Base-by-base conservation (phyloP, 768 basidiomycete genomes). In the Rhizopogon vinicolor region DNA sequence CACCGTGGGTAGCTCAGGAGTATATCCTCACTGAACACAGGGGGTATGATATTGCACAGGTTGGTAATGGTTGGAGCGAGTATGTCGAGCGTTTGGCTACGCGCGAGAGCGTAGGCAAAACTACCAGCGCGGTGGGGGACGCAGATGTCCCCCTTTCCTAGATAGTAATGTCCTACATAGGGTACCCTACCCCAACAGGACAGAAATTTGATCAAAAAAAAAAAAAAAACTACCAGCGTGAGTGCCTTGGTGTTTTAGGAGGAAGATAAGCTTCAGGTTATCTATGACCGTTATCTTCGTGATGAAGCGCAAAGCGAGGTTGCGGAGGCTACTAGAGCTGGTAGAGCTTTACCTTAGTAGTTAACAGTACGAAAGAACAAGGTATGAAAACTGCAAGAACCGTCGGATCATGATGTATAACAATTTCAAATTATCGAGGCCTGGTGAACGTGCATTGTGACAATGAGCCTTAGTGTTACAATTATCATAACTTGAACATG, bases 271-370 rank as follows among this genome's bases (percentile, higher is more conserved):
- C 74, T 78, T 44, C 65, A 68, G 4, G 74, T 73, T 48, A 78
- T 85, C 1, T 81, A 80, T 56, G 76, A 71, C 7, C 75, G 83
- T 3, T 86, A 83, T 63, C 68, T 86, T 41, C 74, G 75, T 7
- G 76, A 86, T 59, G 80, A 83, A 59, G 77, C 81, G 2, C 75
- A 80, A 63, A 78, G 79, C 56, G 79, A 78, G 50, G 76, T 74
- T 31, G 81, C 81, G 0, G 80, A 79, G 57, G 81, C 80, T 5
- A 75, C 75, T 12, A 71, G 79, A 45, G 73, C 72, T 28, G 79
- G 80, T 5, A 66, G 69, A 56, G 53, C 58, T 7, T 68, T 82
- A 63, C 80, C 77, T 41, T 58, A 22, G 19, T 22, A 9, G 35
- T 37, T 58, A 22, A 14, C 16, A 9, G 35, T 37, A 37, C 35